A percentile compares a stretch with the other conserved stretches of the same genome.
These are phyloP conservation scores for Gossypium schwendimanii DNA, from an alignment of 441 rosid genomes.

Conservation along the genomic window DNA sequence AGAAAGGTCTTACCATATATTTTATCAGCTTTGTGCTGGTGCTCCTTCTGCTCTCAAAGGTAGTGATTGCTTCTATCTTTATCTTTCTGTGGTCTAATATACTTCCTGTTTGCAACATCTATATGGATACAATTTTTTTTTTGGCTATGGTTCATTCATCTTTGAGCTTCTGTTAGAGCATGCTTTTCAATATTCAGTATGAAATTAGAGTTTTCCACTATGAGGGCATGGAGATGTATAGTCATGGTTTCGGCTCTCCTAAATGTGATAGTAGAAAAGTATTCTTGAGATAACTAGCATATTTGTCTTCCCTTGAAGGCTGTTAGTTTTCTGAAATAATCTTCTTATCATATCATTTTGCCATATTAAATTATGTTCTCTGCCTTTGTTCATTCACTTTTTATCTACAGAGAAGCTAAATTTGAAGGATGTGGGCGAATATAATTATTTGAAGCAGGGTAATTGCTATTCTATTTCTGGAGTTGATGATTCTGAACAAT, in stretches of 20 bases:
- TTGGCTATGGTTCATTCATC: neutral
- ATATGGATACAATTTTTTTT: neutral
- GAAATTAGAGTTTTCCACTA: neutral
- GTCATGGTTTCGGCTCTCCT: neutral
- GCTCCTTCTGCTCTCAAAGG: conserved; percentile 76
- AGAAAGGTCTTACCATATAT: conserved; percentile 97
- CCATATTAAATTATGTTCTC: conserved; percentile 2
- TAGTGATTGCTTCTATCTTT: conserved; percentile 17
- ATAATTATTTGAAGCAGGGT: conserved; percentile 84
- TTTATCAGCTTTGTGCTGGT: conserved; percentile 98
- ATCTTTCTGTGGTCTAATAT: neutral
- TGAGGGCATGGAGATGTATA: neutral
- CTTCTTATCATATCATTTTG: neutral
- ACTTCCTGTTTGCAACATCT: neutral
- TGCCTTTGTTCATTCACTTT: conserved; percentile 16
- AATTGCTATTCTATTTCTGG: conserved; percentile 65
- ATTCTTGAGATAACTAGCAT: neutral
- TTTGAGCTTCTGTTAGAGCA: neutral
- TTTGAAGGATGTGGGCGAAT: conserved; percentile 68
- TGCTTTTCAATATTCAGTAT: neutral
- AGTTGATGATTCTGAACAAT: conserved; percentile 78
- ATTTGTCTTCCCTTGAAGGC: neutral
- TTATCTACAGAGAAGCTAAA: conserved; percentile 65
- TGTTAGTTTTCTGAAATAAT: neutral
- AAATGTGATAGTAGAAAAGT: neutral